These are phyloP conservation scores for Botrytis paeoniae DNA, from an alignment of 2,329 filamentous ascomycete genomes.

Conservation along the genomic window DNA sequence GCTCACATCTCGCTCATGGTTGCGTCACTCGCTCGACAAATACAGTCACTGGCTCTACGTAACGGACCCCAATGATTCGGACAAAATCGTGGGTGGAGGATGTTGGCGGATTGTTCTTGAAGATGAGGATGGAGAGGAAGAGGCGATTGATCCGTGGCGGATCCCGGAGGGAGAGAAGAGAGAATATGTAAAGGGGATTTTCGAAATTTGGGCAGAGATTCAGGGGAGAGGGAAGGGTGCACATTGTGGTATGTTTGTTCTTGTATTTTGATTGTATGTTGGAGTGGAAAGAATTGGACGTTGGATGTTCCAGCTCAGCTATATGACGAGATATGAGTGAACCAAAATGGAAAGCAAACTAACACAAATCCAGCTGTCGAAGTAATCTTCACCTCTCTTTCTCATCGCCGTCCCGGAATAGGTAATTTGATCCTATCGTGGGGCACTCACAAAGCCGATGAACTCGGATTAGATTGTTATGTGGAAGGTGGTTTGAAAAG, in stretches of 20 bases:
- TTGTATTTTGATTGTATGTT: too few species aligned
- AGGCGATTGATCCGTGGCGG: too few species aligned
- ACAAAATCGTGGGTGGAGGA: not conserved
- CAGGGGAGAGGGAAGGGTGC: not conserved
- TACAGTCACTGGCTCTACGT: not conserved
- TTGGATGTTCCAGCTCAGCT: too few species aligned
- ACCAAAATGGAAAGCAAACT: too few species aligned
- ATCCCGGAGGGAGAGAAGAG: too few species aligned
- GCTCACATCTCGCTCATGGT: not conserved
- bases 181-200: not conserved
- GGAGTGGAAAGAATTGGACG: too few species aligned
- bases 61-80: rapidly evolving
- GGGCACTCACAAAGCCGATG: not conserved
- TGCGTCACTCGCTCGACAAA: not conserved
- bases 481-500: not conserved
- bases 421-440: too few species aligned
- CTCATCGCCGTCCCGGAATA: not conserved
- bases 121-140: not conserved
- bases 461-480: not conserved
- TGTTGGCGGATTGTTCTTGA: not conserved
- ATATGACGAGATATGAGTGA: too few species aligned
- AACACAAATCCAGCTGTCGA: too few species aligned
- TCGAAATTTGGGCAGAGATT: not conserved
- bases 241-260: not conserved
- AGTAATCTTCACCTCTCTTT: not conserved